A percentile compares a stretch with the other conserved stretches of the same genome.
Conservation (phyloP, 192 early-diverging fungal species). For the Lunasporangiospora selenospora region DNA sequence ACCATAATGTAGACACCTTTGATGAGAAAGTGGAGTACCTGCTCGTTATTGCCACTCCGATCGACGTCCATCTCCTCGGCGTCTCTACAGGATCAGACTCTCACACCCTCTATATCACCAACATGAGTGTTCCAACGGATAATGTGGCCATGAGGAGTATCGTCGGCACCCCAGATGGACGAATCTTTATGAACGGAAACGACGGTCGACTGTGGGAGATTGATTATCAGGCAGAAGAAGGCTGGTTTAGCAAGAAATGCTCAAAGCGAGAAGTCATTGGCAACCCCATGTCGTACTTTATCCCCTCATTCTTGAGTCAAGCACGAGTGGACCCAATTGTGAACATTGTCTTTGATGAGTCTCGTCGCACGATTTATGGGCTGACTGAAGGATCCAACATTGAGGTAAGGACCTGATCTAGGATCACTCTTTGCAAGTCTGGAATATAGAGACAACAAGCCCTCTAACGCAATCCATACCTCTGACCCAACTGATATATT, state of each 20-base stretch:
- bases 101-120: conserved; percentile 81
- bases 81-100: conserved; percentile 61
- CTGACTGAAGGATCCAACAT: conserved; percentile 73
- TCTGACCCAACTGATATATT: too few species aligned
- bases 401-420: conserved; percentile 64
- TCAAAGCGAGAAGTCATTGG: conserved; percentile 78
- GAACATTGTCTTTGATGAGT: conserved; percentile 71
- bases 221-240: conserved; percentile 84
- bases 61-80: conserved; percentile 85
- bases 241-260: conserved; percentile 84
- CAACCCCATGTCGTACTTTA: conserved; percentile 67
- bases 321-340: conserved; percentile 59
- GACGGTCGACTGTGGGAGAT: conserved; percentile 91
- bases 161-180: conserved; percentile 76
- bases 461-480: too few species aligned
- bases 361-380: conserved; percentile 75
- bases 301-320: conserved; percentile 69
- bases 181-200: conserved; percentile 91
- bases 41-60: conserved; percentile 85
- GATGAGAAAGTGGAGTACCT: conserved; percentile 83
- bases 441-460: too few species aligned
- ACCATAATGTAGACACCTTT: conserved; percentile 70
- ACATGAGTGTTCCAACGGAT: conserved; percentile 82
- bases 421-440: too few species aligned
- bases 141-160: conserved; percentile 84